Percentiles rank a stretch among this genome's conserved stretches.
Evolutionary conservation across 2,329 filamentous ascomycete species (phyloP).

Genomic region (Ophiostoma triangulosporum): DNA sequence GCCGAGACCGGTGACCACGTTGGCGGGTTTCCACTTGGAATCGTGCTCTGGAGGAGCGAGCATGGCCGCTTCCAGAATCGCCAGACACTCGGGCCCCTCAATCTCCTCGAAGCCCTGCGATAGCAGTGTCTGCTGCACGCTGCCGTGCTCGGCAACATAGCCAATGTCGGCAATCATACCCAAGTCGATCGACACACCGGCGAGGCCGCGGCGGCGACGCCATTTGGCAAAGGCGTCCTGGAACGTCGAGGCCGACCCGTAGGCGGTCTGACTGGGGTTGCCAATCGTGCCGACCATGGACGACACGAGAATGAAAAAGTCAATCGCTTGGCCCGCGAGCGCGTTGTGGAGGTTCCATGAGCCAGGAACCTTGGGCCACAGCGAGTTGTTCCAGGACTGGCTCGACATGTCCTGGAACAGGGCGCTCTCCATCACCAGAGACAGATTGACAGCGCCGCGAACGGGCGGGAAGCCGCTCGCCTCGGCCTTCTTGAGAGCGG

Average conservation of each 20-base stretch:
- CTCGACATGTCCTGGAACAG: slow-evolving; percentile 13
- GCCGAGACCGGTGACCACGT: slow-evolving; percentile 15
- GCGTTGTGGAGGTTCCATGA: slow-evolving; percentile 26
- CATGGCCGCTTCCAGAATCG: slow-evolving; percentile 16
- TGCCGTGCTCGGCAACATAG: slow-evolving; percentile 17
- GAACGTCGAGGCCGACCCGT: slow-evolving; percentile 28
- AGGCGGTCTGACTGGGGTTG: slow-evolving; percentile 26
- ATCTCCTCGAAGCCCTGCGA: slow-evolving; percentile 16
- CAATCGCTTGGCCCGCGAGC: slow-evolving; percentile 13
- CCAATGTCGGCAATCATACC: slow-evolving; percentile 24
- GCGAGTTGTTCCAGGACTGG: slow-evolving; percentile 11
- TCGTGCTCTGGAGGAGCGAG: neutral
- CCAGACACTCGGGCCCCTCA: slow-evolving; percentile 13
- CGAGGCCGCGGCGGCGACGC: slow-evolving; percentile 20
- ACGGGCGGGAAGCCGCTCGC: slow-evolving; percentile 10
- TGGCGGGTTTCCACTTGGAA: slow-evolving; percentile 1
- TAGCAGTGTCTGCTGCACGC: slow-evolving; percentile 10
- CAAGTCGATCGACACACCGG: slow-evolving; percentile 25
- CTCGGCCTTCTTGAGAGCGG: slow-evolving; percentile 4
- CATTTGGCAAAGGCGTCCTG: slow-evolving; percentile 26
- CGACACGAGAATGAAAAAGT: slow-evolving; percentile 26
- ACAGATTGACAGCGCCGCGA: slow-evolving; percentile 12
- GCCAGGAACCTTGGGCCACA: slow-evolving; percentile 22
- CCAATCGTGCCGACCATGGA: slow-evolving; percentile 24
- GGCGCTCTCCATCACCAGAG: slow-evolving; percentile 13